Evolutionary conservation across 2,329 filamentous ascomycete species (phyloP).

Genomic region (Emmonsiellopsis sp.): DNA sequence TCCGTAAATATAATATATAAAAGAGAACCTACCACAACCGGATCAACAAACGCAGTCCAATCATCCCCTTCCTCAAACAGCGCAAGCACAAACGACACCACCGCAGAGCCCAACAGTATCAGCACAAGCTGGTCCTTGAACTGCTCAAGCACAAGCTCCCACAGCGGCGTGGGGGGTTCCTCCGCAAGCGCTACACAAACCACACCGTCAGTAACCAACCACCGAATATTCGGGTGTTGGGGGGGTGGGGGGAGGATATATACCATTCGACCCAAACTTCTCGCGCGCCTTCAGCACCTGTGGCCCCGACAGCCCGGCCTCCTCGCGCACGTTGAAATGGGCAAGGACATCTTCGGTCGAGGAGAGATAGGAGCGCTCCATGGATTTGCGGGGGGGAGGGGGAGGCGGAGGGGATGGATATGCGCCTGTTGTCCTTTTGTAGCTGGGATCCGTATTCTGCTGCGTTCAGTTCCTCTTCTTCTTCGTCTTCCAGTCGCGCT

Average conservation of each 20-base stretch:
- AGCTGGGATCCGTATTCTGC: too few relatives aligned
- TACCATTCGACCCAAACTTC: slow-evolving; percentile 49
- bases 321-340: slow-evolving; percentile 44
- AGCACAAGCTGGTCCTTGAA: slow-evolving; percentile 98
- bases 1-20: neutral
- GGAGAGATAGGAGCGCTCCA: slow-evolving; percentile 47
- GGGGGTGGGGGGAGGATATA: neutral
- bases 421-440: too few relatives aligned
- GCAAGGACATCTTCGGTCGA: slow-evolving; percentile 42
- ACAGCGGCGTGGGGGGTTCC: slow-evolving; percentile 90
- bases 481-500: too few relatives aligned
- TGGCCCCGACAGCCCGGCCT: slow-evolving; percentile 40
- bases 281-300: slow-evolving; percentile 39
- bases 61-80: slow-evolving; percentile 88
- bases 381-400: slow-evolving; percentile 17
- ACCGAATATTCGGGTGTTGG: neutral
- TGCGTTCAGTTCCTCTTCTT: too few relatives aligned
- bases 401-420: too few relatives aligned
- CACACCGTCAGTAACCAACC: neutral
- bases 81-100: slow-evolving; percentile 85
- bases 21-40: slow-evolving; percentile 63
- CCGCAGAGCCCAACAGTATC: slow-evolving; percentile 85
- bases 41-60: slow-evolving; percentile 96
- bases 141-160: slow-evolving; percentile 94
- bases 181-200: slow-evolving; percentile 57